Base-by-base conservation (phyloP, 2,329 filamentous ascomycete genomes). In the Xylaria sp. region DNA sequence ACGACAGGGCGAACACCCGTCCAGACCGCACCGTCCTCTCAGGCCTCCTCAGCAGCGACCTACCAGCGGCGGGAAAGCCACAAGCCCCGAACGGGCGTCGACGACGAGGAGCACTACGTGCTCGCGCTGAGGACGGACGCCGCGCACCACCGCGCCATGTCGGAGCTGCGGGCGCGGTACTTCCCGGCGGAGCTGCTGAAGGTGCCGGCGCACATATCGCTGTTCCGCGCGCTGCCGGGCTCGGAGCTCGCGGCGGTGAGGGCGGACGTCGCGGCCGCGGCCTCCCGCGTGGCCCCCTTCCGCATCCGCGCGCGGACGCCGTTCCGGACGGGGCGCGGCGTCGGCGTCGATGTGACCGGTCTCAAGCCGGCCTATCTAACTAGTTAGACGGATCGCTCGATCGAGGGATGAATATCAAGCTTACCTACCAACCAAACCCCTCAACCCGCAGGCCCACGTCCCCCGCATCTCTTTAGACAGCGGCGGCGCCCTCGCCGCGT, bases 401-500 rank as follows among this genome's bases (percentile, higher is more conserved):
- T 22, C 63, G 50, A 26, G 24, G 24, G 11, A 26, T 26, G n/a
- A n/a, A n/a, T n/a, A n/a, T n/a, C n/a, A n/a, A n/a, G n/a, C n/a
- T n/a, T n/a, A 34, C n/a, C 16, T 22, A 18, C 22, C 46, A 43
- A 50, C 47, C 21, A 8, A 18, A 19, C 24, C 51, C 7, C 8
- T 16, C 37, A 26, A 39, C 26, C n/a, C 24, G 40, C 26, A 66
- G 44, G 69, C 69, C 0, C 74, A 73, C 55, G 70, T 67, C 18
- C 76, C 76, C 0, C 59, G 48, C 11, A 60, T 74, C 21, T 65
- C 72, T 55, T 70, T 76, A 44, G 73, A 72, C 39, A 73, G 74
- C 1, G 64, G 71, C 0, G 73, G 74, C 1, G 64, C 71, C 0
- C 77, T 78, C 61, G 74, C 64, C 19, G 68, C 69, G 50, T 77